Conservation (phyloP, 2,329 filamentous ascomycete genomes). For the Alternaria sp. region DNA sequence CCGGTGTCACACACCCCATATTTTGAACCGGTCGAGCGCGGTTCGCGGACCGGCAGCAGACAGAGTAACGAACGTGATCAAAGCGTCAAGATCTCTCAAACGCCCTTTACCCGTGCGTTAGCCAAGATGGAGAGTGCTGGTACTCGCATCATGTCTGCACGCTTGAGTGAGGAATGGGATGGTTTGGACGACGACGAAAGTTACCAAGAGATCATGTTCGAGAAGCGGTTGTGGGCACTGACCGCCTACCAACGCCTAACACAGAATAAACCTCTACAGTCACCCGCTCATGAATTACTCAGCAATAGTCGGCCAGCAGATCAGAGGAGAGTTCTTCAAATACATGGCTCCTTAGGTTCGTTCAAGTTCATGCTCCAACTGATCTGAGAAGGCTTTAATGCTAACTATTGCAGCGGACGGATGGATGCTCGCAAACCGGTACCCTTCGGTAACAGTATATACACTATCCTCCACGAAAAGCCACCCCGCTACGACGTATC, state of each 20-base stretch:
- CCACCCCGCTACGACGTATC: constrained; percentile 29
- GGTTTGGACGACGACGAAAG: constrained; percentile 38
- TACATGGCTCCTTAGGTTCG: constrained; percentile 37
- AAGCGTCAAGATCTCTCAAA: constrained; percentile 23
- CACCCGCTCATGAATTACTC: constrained; percentile 35
- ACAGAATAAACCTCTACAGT: constrained; percentile 38
- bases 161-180: constrained; percentile 40
- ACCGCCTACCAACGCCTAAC: constrained; percentile 39
- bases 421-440: constrained; percentile 38
- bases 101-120: constrained; percentile 33
- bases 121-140: constrained; percentile 39
- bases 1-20: constrained; percentile 3
- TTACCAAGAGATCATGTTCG: constrained; percentile 36
- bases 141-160: constrained; percentile 34
- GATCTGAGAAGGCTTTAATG: background rate
- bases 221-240: constrained; percentile 40
- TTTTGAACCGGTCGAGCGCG: constrained; percentile 31
- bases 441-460: constrained; percentile 35
- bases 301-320: constrained; percentile 30
- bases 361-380: background rate
- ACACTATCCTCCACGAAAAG: constrained; percentile 34
- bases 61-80: constrained; percentile 24
- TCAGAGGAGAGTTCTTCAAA: constrained; percentile 33
- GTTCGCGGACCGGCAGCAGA: constrained; percentile 31
- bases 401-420: constrained; percentile 31